Percentiles rank a stretch among this genome's conserved stretches.
Evolutionary conservation across 169 alveolate genomes (phyloP).

Genomic region (Haemoproteus tartakovskyi): DNA sequence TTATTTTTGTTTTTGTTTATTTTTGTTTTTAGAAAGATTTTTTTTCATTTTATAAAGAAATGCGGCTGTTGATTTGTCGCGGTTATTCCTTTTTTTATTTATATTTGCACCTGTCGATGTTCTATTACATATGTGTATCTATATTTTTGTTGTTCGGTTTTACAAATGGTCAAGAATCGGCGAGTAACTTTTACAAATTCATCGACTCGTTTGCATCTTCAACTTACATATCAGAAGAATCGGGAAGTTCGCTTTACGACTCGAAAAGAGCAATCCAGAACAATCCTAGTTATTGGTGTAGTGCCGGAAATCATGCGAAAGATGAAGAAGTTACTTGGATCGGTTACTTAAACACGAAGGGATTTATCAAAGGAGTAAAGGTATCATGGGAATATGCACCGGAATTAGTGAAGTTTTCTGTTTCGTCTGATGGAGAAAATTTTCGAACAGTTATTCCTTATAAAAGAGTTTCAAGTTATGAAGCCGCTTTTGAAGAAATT

Average conservation of each 20-base stretch:
- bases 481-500: slow-evolving; percentile 59
- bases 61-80: too few relatives aligned
- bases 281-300: slow-evolving; percentile 86
- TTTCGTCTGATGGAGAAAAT: slow-evolving; percentile 81
- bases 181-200: slow-evolving; percentile 71
- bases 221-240: slow-evolving; percentile 67
- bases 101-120: too few relatives aligned
- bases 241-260: slow-evolving; percentile 65
- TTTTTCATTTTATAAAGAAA: too few relatives aligned
- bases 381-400: slow-evolving; percentile 86
- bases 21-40: too few relatives aligned
- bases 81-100: too few relatives aligned
- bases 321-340: slow-evolving; percentile 81
- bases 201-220: slow-evolving; percentile 76
- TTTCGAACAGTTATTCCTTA: slow-evolving; percentile 81
- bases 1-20: too few relatives aligned
- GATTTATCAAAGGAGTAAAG: slow-evolving; percentile 76
- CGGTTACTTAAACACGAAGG: slow-evolving; percentile 80
- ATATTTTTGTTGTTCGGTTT: too few relatives aligned
- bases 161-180: slow-evolving; percentile 62
- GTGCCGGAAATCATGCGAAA: slow-evolving; percentile 80
- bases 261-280: slow-evolving; percentile 81
- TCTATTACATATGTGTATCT: too few relatives aligned
- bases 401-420: slow-evolving; percentile 74
- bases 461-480: slow-evolving; percentile 73